Conservation (phyloP, 306 rosid genomes). For the Castanea mollissima region DNA sequence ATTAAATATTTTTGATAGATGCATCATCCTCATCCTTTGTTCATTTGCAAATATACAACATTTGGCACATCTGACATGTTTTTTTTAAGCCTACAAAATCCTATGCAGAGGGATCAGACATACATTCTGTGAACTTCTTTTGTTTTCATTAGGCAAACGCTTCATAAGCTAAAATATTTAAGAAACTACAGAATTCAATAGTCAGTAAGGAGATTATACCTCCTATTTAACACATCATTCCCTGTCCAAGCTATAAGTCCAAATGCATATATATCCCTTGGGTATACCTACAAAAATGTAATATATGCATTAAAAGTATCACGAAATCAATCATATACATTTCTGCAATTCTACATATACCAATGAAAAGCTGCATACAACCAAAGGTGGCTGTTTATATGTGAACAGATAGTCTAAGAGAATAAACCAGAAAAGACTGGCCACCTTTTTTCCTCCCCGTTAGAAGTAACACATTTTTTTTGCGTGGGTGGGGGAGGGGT, state of each 20-base stretch:
- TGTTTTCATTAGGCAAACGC: background rate
- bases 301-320: background rate
- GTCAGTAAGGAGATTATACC: conserved; percentile 41
- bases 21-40: background rate
- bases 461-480: background rate
- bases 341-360: background rate
- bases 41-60: too few species aligned
- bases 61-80: too few species aligned
- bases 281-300: conserved; percentile 61
- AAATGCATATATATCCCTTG: conserved; percentile 81
- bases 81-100: background rate
- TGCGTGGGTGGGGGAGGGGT: too few species aligned
- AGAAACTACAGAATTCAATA: conserved; percentile 1
- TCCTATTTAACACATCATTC: conserved; percentile 87
- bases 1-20: background rate
- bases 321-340: background rate
- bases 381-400: conserved; percentile 17
- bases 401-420: conserved; percentile 6
- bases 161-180: background rate
- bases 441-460: background rate
- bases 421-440: background rate
- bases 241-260: conserved; percentile 91
- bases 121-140: background rate
- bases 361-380: background rate
- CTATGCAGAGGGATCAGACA: background rate